Base-by-base conservation (phyloP, 2,329 filamentous ascomycete species). In the Talaromyces rugulosus region DNA sequence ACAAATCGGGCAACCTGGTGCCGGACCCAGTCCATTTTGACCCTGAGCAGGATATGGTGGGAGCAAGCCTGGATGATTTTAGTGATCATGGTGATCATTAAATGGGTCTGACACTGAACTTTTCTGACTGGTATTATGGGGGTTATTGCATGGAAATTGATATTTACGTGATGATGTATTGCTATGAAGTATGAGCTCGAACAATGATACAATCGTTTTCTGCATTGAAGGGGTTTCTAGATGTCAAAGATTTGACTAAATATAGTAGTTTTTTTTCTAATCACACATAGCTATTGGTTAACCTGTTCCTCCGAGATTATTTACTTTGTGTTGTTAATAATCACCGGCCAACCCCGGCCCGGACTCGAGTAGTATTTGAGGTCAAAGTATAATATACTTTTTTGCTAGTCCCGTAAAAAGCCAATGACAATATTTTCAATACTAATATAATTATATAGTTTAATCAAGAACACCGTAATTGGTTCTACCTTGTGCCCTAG, bases 31-130 rank as follows among this genome's bases (percentile, higher is more conserved):
- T 59, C 11, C 61, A 62, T 52, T 62, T 62, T 31, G 53, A 53
- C 5, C 56, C 18, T 31, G 61, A 62, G 14, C 57, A 62, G 28
- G 57, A 62, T 59, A 62, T 62, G 61, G 61, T 59, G 30, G 42
- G 18, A 18, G 61, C 61, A 40, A 59, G 56, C 31, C 42, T 56
- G 14, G 57, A 62, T n/a, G 61, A 62, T 36, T 62, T 62, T 47
- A 30, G 18, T 59, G 36, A 62, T 14, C 40, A 40, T 30, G 18
- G 44, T 3, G 18, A 53, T 3, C 44, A 50, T 50, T 58, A 36
- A 57, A 27, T 40, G 5, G 23, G 14, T n/a, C n/a, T 40, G 36
- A 40, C n/a, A 8, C n/a, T n/a, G 16, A 7, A 2, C 4, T 40
- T 40, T 40, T 7, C 23, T 5, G 16, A n/a, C 34, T 36, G 34